Evolutionary conservation across 2,329 filamentous ascomycete species (phyloP), one percentile per base, ranked within the genome.

Genomic region (Chaetomiaceae sp.): DNA sequence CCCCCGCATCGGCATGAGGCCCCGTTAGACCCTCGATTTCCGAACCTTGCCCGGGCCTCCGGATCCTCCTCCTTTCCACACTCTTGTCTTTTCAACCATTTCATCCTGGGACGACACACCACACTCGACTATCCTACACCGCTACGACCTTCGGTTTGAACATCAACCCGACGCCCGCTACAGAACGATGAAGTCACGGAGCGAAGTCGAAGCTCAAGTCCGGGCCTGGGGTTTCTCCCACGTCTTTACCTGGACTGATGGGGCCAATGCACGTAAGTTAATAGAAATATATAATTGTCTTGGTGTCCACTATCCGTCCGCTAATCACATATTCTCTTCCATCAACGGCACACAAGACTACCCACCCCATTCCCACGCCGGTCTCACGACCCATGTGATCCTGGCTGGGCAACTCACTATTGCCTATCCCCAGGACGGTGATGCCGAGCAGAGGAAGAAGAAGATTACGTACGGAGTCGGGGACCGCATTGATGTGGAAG

Each of bases 241-340:
- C 44, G 83, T 87, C 62, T 87, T 87, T 57, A 87, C 83, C 3
- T 89, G 85, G 85, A 82, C 77, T 7, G 86, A 89, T 66, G 70
- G 73, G 19, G 80, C 50, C 13, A 48, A 45, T 16, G 42, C 56
- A 1, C 83, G 84, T 87, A 75, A 64, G 19, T 44, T n/a, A 17
- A 16, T 38, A 21, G 17, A 38, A 21, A 19, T n/a, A n/a, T n/a
- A n/a, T n/a, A n/a, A n/a, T n/a, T n/a, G n/a, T n/a, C n/a, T n/a
- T n/a, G n/a, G n/a, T n/a, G n/a, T n/a, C n/a, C n/a, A n/a, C n/a
- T n/a, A n/a, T n/a, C n/a, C n/a, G n/a, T n/a, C n/a, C n/a, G n/a
- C n/a, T n/a, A n/a, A n/a, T n/a, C n/a, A n/a, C n/a, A n/a, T n/a
- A n/a, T n/a, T n/a, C n/a, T n/a, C n/a, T 14, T 21, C 38, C 40